Base-by-base conservation (phyloP, 345 rosid species). In the Combretum micranthum region DNA sequence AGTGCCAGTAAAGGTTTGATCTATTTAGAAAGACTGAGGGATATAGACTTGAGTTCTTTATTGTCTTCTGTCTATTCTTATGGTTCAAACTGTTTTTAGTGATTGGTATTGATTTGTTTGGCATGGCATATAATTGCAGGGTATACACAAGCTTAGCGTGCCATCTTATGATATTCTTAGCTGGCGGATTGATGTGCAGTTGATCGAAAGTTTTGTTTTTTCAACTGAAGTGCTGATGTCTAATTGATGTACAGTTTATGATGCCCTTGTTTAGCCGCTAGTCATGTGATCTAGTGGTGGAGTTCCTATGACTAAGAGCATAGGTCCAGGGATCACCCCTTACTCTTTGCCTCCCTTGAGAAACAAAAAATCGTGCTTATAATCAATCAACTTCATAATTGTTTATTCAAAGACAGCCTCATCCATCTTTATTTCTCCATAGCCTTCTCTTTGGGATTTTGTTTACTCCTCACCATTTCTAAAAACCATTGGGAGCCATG, bases 121-220 rank as follows among this genome's bases (percentile, higher is more conserved):
- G 90, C 74, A 72, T 83, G 89, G 50, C 80, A 75, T 72, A 77
- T 64, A 79, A 83, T 83, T 86, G 87, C 90, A 81, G 94, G 87
- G 75, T 71, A 56, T 73, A 56, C 72, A 70, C 87, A 77, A 77
- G 87, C 69, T 73, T 86, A 81, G 77, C 77, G 60, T 79, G 87
- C 80, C 76, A 19, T 50, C 77, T 68, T 77, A 50, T 84, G 85
- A 84, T 77, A 74, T 64, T 75, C 72, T 81, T 83, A 75, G 80
- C 87, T 77, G 92, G 84, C 68, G 77, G 90, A 58, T 83, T 75
- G 82, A 82, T 77, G 69, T 81, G 90, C 87, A 74, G 81, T 81
- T 77, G 82, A 68, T 81, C 83, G 82, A 81, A 76, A 78, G 71
- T 83, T 74, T 82, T 77, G 58, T 65, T 80, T 65, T n/a, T 56